Evolutionary conservation across 2,329 filamentous ascomycete species (phyloP), one percentile per base, ranked within the genome.

Genomic region (Calonectria hongkongensis): DNA sequence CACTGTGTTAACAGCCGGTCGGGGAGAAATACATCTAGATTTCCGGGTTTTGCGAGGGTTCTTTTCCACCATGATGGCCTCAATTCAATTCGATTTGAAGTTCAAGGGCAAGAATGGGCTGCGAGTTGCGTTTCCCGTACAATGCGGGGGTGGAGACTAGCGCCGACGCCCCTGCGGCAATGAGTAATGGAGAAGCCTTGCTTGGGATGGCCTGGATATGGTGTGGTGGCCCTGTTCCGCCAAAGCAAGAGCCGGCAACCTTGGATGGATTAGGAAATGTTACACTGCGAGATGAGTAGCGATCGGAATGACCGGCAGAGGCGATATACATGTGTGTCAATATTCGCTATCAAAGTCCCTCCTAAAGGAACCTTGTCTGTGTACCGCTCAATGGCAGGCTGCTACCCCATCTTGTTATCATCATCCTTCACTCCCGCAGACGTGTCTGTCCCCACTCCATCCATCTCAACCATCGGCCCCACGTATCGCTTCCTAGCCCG

Each of bases 401-500:
- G n/a, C 18, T 45, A 43, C 25, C 41, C 36, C 27, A 30, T 25
- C 66, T 39, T 56, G 41, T 68, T 60, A 45, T 50, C 30, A 27
- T 1, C 21, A 16, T 48, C 41, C 33, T 21, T 41, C 51, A 4
- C 18, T 13, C 5, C 21, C 3, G 18, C 28, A 36, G 47, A 21
- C 21, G 4, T 27, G 45, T 15, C 21, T 15, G 41, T 18, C 47
- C 27, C 71, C 27, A 74, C 43, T 12, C 48, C 65, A 27, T 72
- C 69, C n/a, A 58, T 72, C 43, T 68, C 70, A 21, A 63, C n/a
- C 28, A 77, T 36, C 6, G 75, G 72, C 2, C 76, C 76, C 15
- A 54, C n/a, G 18, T 74, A 78, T 6, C 69, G 68, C 58, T 64
- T 73, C 6, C 70, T 72, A 2, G 64, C 76, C 18, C 70, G 50